A percentile compares a stretch with the other conserved stretches of the same genome.
These are phyloP conservation scores for Pichia norvegensis DNA, from an alignment of 1,139 yeast genomes.

Conservation along the genomic window DNA sequence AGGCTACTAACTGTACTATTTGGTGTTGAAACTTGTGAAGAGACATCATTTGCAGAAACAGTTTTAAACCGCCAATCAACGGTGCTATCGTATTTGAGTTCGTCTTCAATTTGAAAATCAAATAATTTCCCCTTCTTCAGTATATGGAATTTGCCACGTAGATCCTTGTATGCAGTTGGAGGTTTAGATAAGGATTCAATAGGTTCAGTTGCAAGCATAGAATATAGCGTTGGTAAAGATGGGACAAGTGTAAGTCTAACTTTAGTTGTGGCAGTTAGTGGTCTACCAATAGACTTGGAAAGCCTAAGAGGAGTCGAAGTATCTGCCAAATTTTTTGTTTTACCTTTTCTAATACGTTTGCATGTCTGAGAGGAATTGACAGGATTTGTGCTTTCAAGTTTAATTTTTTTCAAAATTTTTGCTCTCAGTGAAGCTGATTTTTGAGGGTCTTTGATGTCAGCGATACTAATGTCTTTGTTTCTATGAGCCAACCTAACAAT, in stretches of 20 bases:
- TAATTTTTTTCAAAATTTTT: constrained; percentile 7
- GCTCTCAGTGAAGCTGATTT: constrained; percentile 1
- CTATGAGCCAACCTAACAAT: constrained; percentile 11
- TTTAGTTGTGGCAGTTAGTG: constrained; percentile 46
- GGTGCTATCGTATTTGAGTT: constrained; percentile 29
- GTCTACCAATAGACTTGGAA: constrained; percentile 32
- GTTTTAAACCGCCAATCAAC: constrained; percentile 30
- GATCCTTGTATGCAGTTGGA: neutral
- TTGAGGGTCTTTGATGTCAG: constrained; percentile 3
- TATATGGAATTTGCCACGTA: constrained; percentile 17
- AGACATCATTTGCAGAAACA: constrained; percentile 1
- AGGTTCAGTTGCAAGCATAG: constrained; percentile 35
- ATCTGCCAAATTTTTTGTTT: constrained; percentile 29
- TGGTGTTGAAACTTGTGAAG: neutral
- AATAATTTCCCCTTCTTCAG: constrained; percentile 19
- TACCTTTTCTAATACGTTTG: constrained; percentile 9
- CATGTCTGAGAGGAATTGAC: neutral
- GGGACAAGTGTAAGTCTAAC: constrained; percentile 42
- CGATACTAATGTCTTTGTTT: constrained; percentile 8
- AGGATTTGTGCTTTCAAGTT: neutral
- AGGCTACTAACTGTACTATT: neutral
- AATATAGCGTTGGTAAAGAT: constrained; percentile 37
- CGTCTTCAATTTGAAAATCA: constrained; percentile 19
- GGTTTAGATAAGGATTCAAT: neutral
- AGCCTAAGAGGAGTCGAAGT: neutral